Evolutionary conservation across 345 rosid species (phyloP), one percentile per base, ranked within the genome.

Genomic region (Luvunga scandens): DNA sequence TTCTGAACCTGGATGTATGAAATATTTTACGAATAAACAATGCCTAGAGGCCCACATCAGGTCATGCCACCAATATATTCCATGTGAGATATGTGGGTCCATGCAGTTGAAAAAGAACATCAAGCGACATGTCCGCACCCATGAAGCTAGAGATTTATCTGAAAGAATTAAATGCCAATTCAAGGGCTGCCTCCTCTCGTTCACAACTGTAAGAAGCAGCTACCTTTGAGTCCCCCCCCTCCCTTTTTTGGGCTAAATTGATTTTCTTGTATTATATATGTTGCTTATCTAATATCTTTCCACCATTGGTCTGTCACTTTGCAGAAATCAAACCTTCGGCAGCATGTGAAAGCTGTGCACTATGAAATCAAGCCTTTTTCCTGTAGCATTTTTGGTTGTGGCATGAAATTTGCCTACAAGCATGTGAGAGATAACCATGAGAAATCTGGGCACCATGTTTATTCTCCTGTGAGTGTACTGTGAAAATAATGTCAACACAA

Each of bases 361-460:
- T 83, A 88, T 66, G 87, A 86, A 74, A 78, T 75, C 50, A 84
- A 79, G 31, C 89, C 91, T 7, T 95, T 85, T 83, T 73, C 81
- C 2, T 90, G 98, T 34, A 79, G 95, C 28, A 82, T 88, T 75
- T 71, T 86, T 14, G 88, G 86, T 22, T 95, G 99, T 79, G 91
- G 87, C 56, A 84, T 75, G 94, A 90, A 84, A 75, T 94, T 94
- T 77, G 81, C 93, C 7, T 95, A 83, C 87, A 93, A 90, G 79
- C 99, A 95, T 59, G 95, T 94, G 6, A 88, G 97, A 76, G 90
- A 88, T 79, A 87, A 88, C 7, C 98, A 90, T 30, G 98, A 96
- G 84, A 89, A 90, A 28, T 81, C 91, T 0, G 87, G 85, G 2
- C 39, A 80, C 72, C 97, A 93, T 71, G 16, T 85, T 33, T 93